A percentile compares a stretch with the other conserved stretches of the same genome.
phyloP scores from a whole-genome alignment of 192 early-diverging fungal genomes.

The Coemansia sp. region DNA sequence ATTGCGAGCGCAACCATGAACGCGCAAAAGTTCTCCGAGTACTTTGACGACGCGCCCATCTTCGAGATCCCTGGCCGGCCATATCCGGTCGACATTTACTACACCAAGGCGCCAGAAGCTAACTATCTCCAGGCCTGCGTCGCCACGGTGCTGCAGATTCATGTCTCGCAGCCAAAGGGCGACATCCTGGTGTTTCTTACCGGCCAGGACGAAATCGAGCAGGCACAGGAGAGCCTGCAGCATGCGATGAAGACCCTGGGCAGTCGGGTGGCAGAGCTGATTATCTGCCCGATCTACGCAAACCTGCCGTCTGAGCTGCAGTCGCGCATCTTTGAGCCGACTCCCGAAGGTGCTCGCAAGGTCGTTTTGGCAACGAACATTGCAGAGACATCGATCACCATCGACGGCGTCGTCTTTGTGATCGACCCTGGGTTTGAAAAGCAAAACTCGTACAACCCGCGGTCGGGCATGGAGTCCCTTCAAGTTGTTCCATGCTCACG shows the following conservation, averaged over 20 bases:
- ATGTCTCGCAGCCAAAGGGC: slow-evolving; percentile 82
- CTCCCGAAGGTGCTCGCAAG: slow-evolving; percentile 91
- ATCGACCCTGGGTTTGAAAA: slow-evolving; percentile 99
- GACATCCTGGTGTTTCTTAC: slow-evolving; percentile 97
- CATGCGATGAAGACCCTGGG: slow-evolving; percentile 80
- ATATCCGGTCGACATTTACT: slow-evolving; percentile 91
- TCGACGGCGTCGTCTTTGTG: slow-evolving; percentile 95
- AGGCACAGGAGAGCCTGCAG: slow-evolving; percentile 76
- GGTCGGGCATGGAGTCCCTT: slow-evolving; percentile 94
- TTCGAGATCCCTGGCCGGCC: slow-evolving; percentile 93
- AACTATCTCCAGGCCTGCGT: slow-evolving; percentile 94
- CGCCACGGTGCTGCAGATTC: slow-evolving; percentile 90
- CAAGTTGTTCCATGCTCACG: slow-evolving; percentile 94
- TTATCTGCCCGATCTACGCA: slow-evolving; percentile 96
- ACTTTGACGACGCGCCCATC: slow-evolving; percentile 92
- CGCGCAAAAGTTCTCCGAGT: slow-evolving; percentile 92
- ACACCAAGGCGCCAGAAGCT: slow-evolving; percentile 95
- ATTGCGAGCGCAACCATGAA: slow-evolving; percentile 99
- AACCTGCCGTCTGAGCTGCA: slow-evolving; percentile 96
- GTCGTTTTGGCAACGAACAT: slow-evolving; percentile 98
- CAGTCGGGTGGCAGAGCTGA: slow-evolving; percentile 82
- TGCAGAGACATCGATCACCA: slow-evolving; percentile 97
- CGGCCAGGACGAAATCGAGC: slow-evolving; percentile 98
- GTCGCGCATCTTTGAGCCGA: slow-evolving; percentile 93
- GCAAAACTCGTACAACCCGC: slow-evolving; percentile 93